Conservation (phyloP, 306 rosid genomes). For the Cucurbita ficifolia region DNA sequence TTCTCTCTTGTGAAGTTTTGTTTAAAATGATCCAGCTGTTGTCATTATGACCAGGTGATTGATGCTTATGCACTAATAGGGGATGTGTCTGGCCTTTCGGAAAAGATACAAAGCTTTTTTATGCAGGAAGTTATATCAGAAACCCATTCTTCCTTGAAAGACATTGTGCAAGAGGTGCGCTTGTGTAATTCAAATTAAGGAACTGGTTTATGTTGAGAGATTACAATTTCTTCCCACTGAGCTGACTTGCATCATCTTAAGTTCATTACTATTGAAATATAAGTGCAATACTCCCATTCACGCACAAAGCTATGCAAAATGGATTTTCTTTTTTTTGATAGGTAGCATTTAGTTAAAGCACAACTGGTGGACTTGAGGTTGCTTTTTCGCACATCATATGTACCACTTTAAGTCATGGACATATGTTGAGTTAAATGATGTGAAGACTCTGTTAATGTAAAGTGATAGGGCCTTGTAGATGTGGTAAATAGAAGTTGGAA, state of each 20-base stretch:
- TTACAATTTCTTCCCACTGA: background rate
- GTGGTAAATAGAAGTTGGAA: background rate
- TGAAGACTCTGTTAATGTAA: background rate
- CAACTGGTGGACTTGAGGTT: background rate
- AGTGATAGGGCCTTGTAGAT: background rate
- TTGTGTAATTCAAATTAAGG: background rate
- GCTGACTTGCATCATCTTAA: background rate
- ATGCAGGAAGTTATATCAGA: conserved; percentile 98
- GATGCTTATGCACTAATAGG: conserved; percentile 98
- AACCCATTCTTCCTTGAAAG: conserved; percentile 71
- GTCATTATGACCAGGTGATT: conserved; percentile 46
- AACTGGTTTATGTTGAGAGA: background rate
- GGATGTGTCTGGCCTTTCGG: conserved; percentile 87
- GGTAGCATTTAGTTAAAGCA: background rate
- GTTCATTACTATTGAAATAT: background rate
- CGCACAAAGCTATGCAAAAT: background rate
- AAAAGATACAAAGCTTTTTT: conserved; percentile 96
- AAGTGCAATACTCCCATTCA: background rate
- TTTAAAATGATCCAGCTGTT: background rate
- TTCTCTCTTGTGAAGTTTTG: background rate
- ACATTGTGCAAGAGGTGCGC: conserved; percentile 62
- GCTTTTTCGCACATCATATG: background rate
- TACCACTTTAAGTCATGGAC: background rate
- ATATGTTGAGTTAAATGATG: background rate
- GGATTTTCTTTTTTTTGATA: background rate